Base-by-base conservation (phyloP, 495 filamentous ascomycete genomes). In the Talaromyces proteolyticus region DNA sequence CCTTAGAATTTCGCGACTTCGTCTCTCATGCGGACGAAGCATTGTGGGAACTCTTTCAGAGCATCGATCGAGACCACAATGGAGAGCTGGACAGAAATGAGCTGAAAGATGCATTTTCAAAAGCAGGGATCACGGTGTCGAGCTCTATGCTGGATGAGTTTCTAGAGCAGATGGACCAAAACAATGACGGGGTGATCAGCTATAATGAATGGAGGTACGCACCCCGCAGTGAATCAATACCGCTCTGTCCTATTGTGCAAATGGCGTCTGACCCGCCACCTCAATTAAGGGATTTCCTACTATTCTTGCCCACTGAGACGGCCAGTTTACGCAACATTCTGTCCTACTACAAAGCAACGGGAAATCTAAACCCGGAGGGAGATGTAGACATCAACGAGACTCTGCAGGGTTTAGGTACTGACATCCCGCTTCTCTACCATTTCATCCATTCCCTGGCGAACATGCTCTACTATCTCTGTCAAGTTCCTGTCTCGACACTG, bases 171-270 rank as follows among this genome's bases (percentile, higher is more conserved):
- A 87, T 98, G 44, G 93, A 98, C 66, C 79, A 77, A 60, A 92
- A 98, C 65, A 77, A 84, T 49, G 92, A 97, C 66, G 94, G 81
- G 16, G 85, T 79, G 48, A 96, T 98, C 53, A 87, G 76, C 39
- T 98, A 93, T 67, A 80, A 87, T 49, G 93, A 98, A 73, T 98
- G 93, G 93, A 88, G 93, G 92, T 97, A 85, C 61, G 81, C 65
- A 51, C 8, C 16, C 42, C 18, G 34, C 36, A 20, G 47, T 25
- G 4, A 8, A 34, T 34, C 29, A 34, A 34, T 34, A 2, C 29
- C 29, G 14, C 1, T 34, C n/a, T n/a, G n/a, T 34, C 2, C 29
- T 34, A 34, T 34, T 34, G 29, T 34, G 29, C n/a, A 34, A 2
- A 14, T 8, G 29, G 29, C 1, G 14, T 4, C 14, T 34, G 4